phyloP scores from a whole-genome alignment of 371 early-diverging fungal species.

The Mucor piriformis region DNA sequence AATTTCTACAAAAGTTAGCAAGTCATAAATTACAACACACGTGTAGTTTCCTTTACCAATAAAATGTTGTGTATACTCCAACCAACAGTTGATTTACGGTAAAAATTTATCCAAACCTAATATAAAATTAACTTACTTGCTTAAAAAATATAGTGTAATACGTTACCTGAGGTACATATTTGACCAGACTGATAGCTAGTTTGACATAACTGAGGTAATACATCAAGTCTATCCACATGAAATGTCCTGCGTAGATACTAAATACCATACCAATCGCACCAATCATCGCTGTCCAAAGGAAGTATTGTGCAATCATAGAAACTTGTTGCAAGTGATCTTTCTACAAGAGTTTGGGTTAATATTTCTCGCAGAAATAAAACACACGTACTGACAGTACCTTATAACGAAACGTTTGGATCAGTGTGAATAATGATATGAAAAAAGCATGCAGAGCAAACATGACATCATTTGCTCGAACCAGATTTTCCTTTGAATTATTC shows the following conservation, averaged over 20 bases:
- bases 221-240: conserved; percentile 65
- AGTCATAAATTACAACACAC: too few relatives aligned
- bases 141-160: too few relatives aligned
- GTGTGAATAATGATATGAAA: conserved; percentile 63
- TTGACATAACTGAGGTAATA: conserved; percentile 85
- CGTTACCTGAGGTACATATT: conserved; percentile 83
- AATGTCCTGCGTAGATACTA: conserved; percentile 25
- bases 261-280: conserved; percentile 43
- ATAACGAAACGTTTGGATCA: conserved; percentile 77
- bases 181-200: conserved; percentile 74
- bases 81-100: conserved; percentile 83
- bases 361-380: too few relatives aligned
- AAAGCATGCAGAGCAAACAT: conserved; percentile 88
- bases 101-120: conserved; percentile 72
- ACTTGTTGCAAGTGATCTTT: conserved; percentile 47
- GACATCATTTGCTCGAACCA: conserved; percentile 88
- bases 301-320: conserved; percentile 38
- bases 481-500: conserved; percentile 66
- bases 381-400: conserved; percentile 47
- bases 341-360: conserved; percentile 25
- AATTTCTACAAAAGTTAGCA: neutral
- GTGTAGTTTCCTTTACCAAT: too few relatives aligned
- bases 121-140: conserved; percentile 37
- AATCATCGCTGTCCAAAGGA: conserved; percentile 42
- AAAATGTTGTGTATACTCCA: conserved; percentile 94